Evolutionary conservation across 352 stramenopile species (phyloP), one percentile per base, ranked within the genome.

Genomic region (Phytophthora megakarya): DNA sequence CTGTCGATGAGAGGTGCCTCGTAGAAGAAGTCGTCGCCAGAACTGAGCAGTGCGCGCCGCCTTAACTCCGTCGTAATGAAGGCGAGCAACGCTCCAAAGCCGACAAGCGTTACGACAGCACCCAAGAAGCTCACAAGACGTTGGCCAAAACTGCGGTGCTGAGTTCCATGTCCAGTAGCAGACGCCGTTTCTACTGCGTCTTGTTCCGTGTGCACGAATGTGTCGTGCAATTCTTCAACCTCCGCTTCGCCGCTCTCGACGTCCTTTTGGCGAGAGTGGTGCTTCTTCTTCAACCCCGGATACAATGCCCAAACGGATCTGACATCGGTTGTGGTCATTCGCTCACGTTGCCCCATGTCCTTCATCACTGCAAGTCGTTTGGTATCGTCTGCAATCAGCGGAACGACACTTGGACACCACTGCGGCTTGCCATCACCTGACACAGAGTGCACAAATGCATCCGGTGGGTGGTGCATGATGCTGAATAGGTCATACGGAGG

Each of bases 401-500:
- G 86, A 35, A 92, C 70, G 4, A 93, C 37, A 11, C 77, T 92
- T 38, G 86, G 68, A 70, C 84, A 95, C 80, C 86, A 92, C 16
- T 60, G 45, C 1, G 76, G 72, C 3, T 63, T 70, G 42, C 46
- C 57, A 8, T 71, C 68, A 11, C 57, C 43, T 28, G 49, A 37
- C 4, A 53, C 51, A 0, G 66, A 80, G 48, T 81, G 77, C 30
- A 89, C 81, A 38, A 95, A 95, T 6, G 82, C 86, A 57, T 88
- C 74, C 0, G 75, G 51, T 12, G 84, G 79, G 49, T 90, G 80
- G 58, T 95, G 86, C 84, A 95, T 95, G 68, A 95, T 90, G 59
- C 84, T 93, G 71, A 82, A 92, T 54, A 91, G 89, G 48, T 95
- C 83, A 67, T 95, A 95, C 2, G 84, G 80, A 28, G 67, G 62